Percentiles rank a stretch among this genome's conserved stretches.
Evolutionary conservation across 768 basidiomycete species (phyloP).

Genomic region (Tremella mesenterica): DNA sequence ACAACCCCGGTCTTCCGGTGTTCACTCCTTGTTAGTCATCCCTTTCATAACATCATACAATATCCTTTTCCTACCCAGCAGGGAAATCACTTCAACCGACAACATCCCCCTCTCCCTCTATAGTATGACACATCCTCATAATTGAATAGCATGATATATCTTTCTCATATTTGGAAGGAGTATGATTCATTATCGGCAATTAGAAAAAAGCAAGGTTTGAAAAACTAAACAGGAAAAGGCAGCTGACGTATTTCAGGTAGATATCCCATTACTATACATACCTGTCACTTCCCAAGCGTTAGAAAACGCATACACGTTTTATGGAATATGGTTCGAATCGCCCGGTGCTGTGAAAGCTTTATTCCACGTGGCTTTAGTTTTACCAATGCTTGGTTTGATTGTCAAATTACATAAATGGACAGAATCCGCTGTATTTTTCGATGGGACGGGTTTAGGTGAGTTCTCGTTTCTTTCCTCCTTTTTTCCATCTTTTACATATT

Average conservation of each 20-base stretch:
- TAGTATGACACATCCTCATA: neutral
- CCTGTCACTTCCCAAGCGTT: slow-evolving; percentile 60
- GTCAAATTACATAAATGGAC: slow-evolving; percentile 78
- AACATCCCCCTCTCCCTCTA: neutral
- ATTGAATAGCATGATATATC: no score
- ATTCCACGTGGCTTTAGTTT: slow-evolving; percentile 71
- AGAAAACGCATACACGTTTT: slow-evolving; percentile 77
- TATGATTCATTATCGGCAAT: no score
- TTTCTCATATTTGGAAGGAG: no score
- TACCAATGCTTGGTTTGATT: slow-evolving; percentile 65
- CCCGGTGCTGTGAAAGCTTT: slow-evolving; percentile 90
- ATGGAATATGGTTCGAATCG: slow-evolving; percentile 83
- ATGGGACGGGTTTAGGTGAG: slow-evolving; percentile 77
- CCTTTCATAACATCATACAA: no score
- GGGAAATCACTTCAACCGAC: no score
- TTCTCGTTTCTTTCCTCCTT: slow-evolving; percentile 7
- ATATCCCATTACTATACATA: slow-evolving; percentile 68
- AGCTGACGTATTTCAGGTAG: slow-evolving; percentile 57
- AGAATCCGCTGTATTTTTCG: slow-evolving; percentile 90
- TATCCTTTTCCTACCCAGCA: no score
- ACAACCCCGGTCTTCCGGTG: no score
- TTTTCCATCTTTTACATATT: neutral
- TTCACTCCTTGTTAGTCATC: no score
- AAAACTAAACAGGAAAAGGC: neutral
- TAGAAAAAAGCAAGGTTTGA: neutral